Evolutionary conservation across 73 alveolate genomes (phyloP).

Genomic region (Stentor coeruleus): DNA sequence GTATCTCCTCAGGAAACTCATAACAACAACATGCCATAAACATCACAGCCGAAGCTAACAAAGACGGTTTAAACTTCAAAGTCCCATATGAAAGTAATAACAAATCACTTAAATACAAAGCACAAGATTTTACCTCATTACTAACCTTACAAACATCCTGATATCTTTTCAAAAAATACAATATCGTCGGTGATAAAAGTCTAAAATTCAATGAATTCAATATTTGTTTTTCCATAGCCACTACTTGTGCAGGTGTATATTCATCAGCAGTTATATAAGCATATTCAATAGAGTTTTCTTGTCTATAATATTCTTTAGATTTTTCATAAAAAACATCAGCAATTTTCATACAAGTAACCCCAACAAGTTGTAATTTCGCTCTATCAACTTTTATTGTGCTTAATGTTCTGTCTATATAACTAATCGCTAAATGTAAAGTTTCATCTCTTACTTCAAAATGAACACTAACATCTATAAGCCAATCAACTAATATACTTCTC

Average conservation of each 20-base stretch:
- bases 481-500: slow-evolving; percentile 91
- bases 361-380: slow-evolving; percentile 82
- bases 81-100: slow-evolving; percentile 28
- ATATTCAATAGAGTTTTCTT: slow-evolving; percentile 84
- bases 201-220: slow-evolving; percentile 53
- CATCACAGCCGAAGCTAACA: slow-evolving; percentile 26
- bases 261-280: slow-evolving; percentile 90
- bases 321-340: slow-evolving; percentile 90
- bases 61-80: slow-evolving; percentile 23
- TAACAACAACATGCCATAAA: slow-evolving; percentile 15
- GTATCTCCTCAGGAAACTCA: background rate
- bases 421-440: slow-evolving; percentile 82
- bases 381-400: slow-evolving; percentile 55
- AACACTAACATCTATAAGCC: slow-evolving; percentile 95
- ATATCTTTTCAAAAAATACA: slow-evolving; percentile 40
- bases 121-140: background rate
- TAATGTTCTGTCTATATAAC: slow-evolving; percentile 76
- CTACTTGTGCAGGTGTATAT: slow-evolving; percentile 59
- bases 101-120: slow-evolving; percentile 39
- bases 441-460: slow-evolving; percentile 91
- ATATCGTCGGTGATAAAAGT: slow-evolving; percentile 49
- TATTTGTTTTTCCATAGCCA: slow-evolving; percentile 60
- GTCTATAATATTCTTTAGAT: slow-evolving; percentile 83
- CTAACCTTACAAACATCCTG: slow-evolving; percentile 10
- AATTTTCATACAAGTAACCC: slow-evolving; percentile 94